These are phyloP conservation scores for Pythium plurisporium DNA, from an alignment of 352 stramenopile genomes.

Conservation along the genomic window DNA sequence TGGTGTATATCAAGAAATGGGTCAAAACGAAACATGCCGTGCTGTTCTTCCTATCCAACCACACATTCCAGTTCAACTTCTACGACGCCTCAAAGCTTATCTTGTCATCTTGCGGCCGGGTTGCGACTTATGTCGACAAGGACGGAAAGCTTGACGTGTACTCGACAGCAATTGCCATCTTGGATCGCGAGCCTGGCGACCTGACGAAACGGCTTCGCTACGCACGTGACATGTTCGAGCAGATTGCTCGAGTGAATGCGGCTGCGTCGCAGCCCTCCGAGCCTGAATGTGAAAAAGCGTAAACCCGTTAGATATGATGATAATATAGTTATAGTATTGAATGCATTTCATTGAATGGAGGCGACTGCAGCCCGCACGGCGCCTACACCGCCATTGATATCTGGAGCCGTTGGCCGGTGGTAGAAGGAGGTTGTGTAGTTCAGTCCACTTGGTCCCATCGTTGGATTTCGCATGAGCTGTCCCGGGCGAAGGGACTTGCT, in stretches of 20 bases:
- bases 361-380: not conserved
- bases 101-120: constrained; percentile 86
- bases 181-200: constrained; percentile 55
- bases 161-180: constrained; percentile 48
- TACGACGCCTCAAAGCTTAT: constrained; percentile 96
- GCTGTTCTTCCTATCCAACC: constrained; percentile 96
- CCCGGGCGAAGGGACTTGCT: constrained; percentile 1
- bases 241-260: constrained; percentile 65
- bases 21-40: constrained; percentile 97
- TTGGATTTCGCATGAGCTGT: not conserved
- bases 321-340: constrained; percentile 12
- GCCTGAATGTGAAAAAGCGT: constrained; percentile 8
- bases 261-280: not conserved
- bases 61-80: constrained; percentile 95
- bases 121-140: constrained; percentile 89
- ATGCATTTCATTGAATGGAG: constrained; percentile 3
- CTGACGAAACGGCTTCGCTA: constrained; percentile 86
- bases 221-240: constrained; percentile 95
- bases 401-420: constrained; percentile 1
- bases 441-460: not conserved
- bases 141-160: constrained; percentile 53
- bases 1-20: constrained; percentile 98
- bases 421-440: constrained; percentile 10
- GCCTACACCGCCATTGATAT: not conserved
- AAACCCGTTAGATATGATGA: constrained; percentile 1